A percentile compares a stretch with the other conserved stretches of the same genome.
These are phyloP conservation scores for Flaveria ramosissima DNA, from an alignment of 129 eudicot genomes.

Conservation along the genomic window DNA sequence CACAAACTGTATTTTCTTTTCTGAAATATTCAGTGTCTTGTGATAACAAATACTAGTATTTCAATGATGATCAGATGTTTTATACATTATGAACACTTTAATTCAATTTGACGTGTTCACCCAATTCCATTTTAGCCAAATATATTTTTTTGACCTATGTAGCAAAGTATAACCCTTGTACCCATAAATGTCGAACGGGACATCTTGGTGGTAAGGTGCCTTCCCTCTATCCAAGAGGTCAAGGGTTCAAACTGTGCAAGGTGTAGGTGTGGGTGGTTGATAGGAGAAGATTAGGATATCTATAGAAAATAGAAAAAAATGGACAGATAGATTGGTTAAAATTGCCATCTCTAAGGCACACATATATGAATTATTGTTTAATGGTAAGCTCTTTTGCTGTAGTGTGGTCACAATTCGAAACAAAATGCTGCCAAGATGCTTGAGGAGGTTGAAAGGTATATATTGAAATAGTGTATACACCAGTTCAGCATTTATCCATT, in stretches of 20 bases:
- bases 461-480: constrained; percentile 7
- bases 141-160: not conserved
- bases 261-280: too few species aligned
- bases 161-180: not conserved
- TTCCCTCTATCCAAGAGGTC: too few species aligned
- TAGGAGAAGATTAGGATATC: too few species aligned
- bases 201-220: too few species aligned
- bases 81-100: not conserved
- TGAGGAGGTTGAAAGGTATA: constrained; percentile 78
- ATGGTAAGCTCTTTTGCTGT: constrained; percentile 15
- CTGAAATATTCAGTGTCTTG: not conserved
- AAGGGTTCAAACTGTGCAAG: too few species aligned
- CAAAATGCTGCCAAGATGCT: constrained; percentile 87
- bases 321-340: not conserved
- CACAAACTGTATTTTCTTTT: not conserved
- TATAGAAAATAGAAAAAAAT: too few species aligned
- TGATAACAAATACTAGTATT: not conserved
- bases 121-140: not conserved
- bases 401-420: constrained; percentile 84
- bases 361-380: constrained; percentile 15
- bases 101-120: not conserved
- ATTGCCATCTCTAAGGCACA: not conserved
- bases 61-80: not conserved
- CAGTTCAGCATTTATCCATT: constrained; percentile 28
- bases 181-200: too few species aligned